Evolutionary conservation across 352 stramenopile species (phyloP), one percentile per base, ranked within the genome.

Genomic region (Thalassiosira mediterranea): DNA sequence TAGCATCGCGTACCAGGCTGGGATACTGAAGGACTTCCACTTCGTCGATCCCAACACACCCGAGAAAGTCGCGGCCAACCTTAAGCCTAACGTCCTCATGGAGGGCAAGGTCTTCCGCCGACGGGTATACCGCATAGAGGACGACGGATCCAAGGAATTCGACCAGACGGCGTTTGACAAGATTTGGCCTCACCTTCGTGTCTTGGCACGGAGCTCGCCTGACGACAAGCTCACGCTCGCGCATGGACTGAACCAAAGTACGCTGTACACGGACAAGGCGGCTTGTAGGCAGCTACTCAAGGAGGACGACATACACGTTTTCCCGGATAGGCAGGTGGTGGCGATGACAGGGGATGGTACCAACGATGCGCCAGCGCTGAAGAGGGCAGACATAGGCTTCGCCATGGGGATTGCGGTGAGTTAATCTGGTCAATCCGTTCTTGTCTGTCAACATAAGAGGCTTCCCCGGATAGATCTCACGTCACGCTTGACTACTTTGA

Each of bases 281-380:
- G 34, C 51, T 19, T 92, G 85, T 42, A 40, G 62, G 5, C 66
- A 64, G 29, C 65, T 93, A 3, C 60, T 74, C 26, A 64, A n/a
- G 7, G 76, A 90, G 56, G 56, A 92, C 48, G 72, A 82, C 25
- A 93, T 94, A 49, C 67, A 42, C 5, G 83, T 90, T 51, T 91
- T 91, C 68, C 82, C 81, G 38, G 85, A 91, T 81, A 61, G 90
- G 4, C 85, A 96, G 69, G 93, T 97, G 0, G 95, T 99, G 42
- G 97, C 96, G 3, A 98, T 99, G 89, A 99, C 97, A n/a, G 97
- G 97, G n/a, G 97, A 99, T 73, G 97, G 97, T 32, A 98, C 98
- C 11, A 99, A 99, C 84, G 97, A 99, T 85, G 97, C 97, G 4
- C 97, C 97, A 17, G 96, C 97, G 2, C 87, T 99, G 5, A 98